A percentile compares a stretch with the other conserved stretches of the same genome.
phyloP scores from a whole-genome alignment of 805 yeast genomes.

The Nadsonia fulvescens region DNA sequence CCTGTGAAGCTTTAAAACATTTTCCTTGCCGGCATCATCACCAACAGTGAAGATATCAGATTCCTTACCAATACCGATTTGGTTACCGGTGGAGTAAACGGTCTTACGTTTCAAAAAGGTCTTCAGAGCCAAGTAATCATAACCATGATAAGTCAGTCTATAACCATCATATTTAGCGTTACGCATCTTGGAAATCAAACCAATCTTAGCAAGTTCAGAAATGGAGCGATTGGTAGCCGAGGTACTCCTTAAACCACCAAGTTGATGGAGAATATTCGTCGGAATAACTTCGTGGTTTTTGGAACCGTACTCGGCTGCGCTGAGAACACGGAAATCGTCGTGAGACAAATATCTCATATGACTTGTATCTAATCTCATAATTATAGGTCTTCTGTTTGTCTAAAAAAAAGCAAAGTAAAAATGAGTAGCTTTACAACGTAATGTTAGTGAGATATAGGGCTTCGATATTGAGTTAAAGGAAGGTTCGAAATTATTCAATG shows the following conservation, averaged over 20 bases:
- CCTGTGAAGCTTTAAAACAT: slow-evolving; percentile 78
- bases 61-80: slow-evolving; percentile 34
- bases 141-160: slow-evolving; percentile 72
- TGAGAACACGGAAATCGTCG: slow-evolving; percentile 79
- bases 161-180: slow-evolving; percentile 95
- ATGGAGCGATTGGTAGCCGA: slow-evolving; percentile 66
- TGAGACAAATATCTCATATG: slow-evolving; percentile 85
- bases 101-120: slow-evolving; percentile 61
- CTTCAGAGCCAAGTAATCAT: slow-evolving; percentile 80
- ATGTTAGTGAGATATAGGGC: too few relatives aligned
- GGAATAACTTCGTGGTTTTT: slow-evolving; percentile 92
- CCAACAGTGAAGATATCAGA: slow-evolving; percentile 82
- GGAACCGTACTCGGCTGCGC: slow-evolving; percentile 74
- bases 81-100: slow-evolving; percentile 50
- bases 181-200: slow-evolving; percentile 56
- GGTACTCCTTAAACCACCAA: slow-evolving; percentile 59
- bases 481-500: too few relatives aligned
- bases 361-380: slow-evolving; percentile 80
- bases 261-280: slow-evolving; percentile 57
- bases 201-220: slow-evolving; percentile 73
- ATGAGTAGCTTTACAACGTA: too few relatives aligned
- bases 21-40: slow-evolving; percentile 24
- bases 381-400: slow-evolving; percentile 9
- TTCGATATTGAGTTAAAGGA: too few relatives aligned
- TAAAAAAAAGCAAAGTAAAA: too few relatives aligned